Percentiles rank a stretch among this genome's conserved stretches.
Evolutionary conservation across 805 yeast species (phyloP).

Genomic region (Candida ortonii): DNA sequence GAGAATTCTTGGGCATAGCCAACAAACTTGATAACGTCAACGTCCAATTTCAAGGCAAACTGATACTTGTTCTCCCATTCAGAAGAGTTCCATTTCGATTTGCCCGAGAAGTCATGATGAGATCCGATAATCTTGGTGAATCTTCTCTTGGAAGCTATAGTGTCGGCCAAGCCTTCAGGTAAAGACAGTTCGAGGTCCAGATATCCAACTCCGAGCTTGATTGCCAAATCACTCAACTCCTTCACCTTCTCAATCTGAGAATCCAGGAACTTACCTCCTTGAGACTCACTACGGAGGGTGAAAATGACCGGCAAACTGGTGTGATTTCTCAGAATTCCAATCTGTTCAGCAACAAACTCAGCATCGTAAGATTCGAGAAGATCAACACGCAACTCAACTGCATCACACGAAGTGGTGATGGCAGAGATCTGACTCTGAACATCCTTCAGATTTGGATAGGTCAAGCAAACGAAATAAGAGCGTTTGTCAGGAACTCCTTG

Average conservation of each 20-base stretch:
- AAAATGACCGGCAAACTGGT: constrained; percentile 73
- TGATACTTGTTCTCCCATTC: constrained; percentile 76
- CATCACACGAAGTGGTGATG: constrained; percentile 67
- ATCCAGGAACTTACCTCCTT: constrained; percentile 82
- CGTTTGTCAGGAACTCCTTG: constrained; percentile 42
- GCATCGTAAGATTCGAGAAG: constrained; percentile 48
- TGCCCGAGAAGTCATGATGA: constrained; percentile 70
- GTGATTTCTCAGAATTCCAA: constrained; percentile 63
- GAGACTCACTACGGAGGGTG: constrained; percentile 72
- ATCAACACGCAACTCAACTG: constrained; percentile 83
- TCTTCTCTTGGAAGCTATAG: constrained; percentile 50
- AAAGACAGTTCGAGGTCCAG: constrained; percentile 76
- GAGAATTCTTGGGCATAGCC: constrained; percentile 63
- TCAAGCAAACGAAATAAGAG: constrained; percentile 72
- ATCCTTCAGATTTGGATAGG: constrained; percentile 56
- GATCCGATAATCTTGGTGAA: constrained; percentile 78
- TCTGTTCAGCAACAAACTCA: constrained; percentile 67
- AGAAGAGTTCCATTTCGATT: constrained; percentile 58
- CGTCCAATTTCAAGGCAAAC: constrained; percentile 61
- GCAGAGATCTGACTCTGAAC: constrained; percentile 46
- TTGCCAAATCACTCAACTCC: constrained; percentile 55
- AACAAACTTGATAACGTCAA: constrained; percentile 79
- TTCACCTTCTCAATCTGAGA: constrained; percentile 45
- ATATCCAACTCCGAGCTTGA: constrained; percentile 75
- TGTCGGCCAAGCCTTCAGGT: constrained; percentile 53